Percentiles rank a stretch among this genome's conserved stretches.
phyloP scores from a whole-genome alignment of 2,329 filamentous ascomycete species.

The Curvularia verruculosa region DNA sequence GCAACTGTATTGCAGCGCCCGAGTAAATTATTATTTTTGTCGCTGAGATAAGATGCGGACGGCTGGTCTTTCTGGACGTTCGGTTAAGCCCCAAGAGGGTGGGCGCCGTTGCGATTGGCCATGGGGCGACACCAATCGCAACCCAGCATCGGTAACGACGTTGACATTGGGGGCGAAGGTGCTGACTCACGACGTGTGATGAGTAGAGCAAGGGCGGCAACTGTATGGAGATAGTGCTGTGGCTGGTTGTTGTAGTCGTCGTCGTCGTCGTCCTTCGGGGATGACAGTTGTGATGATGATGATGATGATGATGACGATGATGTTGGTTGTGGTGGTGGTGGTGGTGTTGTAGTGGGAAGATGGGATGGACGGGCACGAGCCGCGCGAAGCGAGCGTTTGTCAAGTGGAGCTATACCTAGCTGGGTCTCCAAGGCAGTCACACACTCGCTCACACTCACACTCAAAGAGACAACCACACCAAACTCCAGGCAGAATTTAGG shows the following conservation, averaged over 20 bases:
- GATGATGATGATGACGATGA: not conserved
- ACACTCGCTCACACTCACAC: no score
- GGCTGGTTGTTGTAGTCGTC: not conserved
- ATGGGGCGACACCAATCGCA: not conserved
- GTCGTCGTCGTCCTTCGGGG: not conserved
- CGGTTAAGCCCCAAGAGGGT: not conserved
- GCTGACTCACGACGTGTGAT: not conserved
- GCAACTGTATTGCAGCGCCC: not conserved
- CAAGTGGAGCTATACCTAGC: not conserved
- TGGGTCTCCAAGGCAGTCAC: not conserved
- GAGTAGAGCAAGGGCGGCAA: conserved; percentile 1
- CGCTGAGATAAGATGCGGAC: conserved; percentile 12
- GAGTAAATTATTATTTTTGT: conserved; percentile 10
- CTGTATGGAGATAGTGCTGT: not conserved
- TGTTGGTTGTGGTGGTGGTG: no score
- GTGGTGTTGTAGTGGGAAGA: not conserved
- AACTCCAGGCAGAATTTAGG: conserved; percentile 2
- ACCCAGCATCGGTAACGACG: not conserved
- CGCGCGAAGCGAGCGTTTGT: conserved; percentile 8
- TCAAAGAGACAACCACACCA: conserved; percentile 1
- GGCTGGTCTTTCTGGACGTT: conserved; percentile 4
- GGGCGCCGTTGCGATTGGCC: conserved; percentile 1
- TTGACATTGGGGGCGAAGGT: not conserved
- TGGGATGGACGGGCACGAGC: conserved; percentile 4
- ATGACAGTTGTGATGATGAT: not conserved